phyloP scores from a whole-genome alignment of 176 grass and related monocot species.

The Carex kokanica region DNA sequence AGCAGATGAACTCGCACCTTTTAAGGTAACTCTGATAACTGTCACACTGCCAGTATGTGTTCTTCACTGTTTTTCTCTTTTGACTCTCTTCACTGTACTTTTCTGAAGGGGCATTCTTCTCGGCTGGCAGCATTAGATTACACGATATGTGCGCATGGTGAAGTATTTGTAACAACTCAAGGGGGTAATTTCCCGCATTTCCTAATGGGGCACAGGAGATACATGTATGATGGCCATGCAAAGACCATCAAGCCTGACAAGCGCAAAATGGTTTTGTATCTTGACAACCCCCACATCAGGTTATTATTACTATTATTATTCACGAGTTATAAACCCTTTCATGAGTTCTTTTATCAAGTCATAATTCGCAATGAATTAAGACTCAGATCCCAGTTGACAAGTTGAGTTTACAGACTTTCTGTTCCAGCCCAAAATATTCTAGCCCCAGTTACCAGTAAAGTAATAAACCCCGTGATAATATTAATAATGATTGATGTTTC shows the following conservation, averaged over 20 bases:
- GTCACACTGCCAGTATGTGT: neutral
- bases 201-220: conserved; percentile 75
- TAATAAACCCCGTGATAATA: neutral
- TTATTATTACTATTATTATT: conserved; percentile 26
- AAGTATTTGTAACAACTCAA: conserved; percentile 84
- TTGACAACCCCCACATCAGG: conserved; percentile 70
- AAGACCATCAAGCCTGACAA: conserved; percentile 93
- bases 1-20: conserved; percentile 64
- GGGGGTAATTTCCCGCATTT: conserved; percentile 95
- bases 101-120: conserved; percentile 68
- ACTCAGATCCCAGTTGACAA: neutral
- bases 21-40: conserved; percentile 40
- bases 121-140: conserved; percentile 83
- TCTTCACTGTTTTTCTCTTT: neutral
- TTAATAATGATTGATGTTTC: neutral
- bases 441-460: neutral
- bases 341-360: neutral
- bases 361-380: conserved; percentile 2
- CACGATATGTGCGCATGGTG: conserved; percentile 53
- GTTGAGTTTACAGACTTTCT: neutral
- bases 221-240: conserved; percentile 57
- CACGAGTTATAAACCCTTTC: neutral
- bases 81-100: conserved; percentile 11
- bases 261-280: conserved; percentile 58
- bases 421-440: neutral